Percentiles rank a stretch among this genome's conserved stretches.
Evolutionary conservation across 116 monocot genomes (phyloP).

Genomic region (Trichopus zeylanicus): DNA sequence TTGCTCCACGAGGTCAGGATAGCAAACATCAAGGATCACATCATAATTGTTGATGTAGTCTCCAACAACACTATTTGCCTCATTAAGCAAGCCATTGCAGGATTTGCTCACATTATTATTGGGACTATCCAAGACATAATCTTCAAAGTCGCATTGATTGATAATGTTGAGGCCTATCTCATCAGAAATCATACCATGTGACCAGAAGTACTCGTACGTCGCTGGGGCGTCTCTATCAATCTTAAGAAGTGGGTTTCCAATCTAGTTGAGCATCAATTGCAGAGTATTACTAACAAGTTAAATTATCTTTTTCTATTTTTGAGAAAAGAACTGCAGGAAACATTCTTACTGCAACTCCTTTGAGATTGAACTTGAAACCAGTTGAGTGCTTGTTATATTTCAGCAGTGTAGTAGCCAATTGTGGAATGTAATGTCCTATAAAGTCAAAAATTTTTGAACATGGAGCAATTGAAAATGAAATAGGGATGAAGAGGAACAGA

Average conservation of each 20-base stretch:
- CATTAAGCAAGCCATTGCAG: slow-evolving; percentile 57
- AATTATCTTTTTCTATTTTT: too few relatives aligned
- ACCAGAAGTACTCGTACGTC: slow-evolving; percentile 87
- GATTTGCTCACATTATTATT: slow-evolving; percentile 58
- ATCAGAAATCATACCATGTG: slow-evolving; percentile 96
- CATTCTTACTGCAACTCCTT: slow-evolving; percentile 83
- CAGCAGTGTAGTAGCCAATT: slow-evolving; percentile 67
- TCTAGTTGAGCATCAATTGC: slow-evolving; percentile 24
- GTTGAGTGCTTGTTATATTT: slow-evolving; percentile 62
- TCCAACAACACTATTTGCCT: slow-evolving; percentile 55
- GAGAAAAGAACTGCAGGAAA: not conserved
- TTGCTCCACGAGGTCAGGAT: slow-evolving; percentile 79
- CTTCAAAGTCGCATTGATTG: slow-evolving; percentile 76
- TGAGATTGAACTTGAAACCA: slow-evolving; percentile 80
- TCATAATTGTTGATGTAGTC: slow-evolving; percentile 80
- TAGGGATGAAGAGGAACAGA: not conserved
- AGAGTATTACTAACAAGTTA: not conserved
- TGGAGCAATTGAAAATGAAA: not conserved
- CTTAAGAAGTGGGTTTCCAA: slow-evolving; percentile 94
- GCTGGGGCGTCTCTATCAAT: slow-evolving; percentile 71
- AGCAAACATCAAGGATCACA: slow-evolving; percentile 90
- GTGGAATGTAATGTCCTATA: slow-evolving; percentile 95
- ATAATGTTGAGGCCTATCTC: slow-evolving; percentile 70
- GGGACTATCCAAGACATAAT: slow-evolving; percentile 42
- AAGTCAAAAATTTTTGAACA: too few relatives aligned